These are phyloP conservation scores for Phytopythium mirpurense DNA, from an alignment of 352 stramenopile species.

Conservation along the genomic window DNA sequence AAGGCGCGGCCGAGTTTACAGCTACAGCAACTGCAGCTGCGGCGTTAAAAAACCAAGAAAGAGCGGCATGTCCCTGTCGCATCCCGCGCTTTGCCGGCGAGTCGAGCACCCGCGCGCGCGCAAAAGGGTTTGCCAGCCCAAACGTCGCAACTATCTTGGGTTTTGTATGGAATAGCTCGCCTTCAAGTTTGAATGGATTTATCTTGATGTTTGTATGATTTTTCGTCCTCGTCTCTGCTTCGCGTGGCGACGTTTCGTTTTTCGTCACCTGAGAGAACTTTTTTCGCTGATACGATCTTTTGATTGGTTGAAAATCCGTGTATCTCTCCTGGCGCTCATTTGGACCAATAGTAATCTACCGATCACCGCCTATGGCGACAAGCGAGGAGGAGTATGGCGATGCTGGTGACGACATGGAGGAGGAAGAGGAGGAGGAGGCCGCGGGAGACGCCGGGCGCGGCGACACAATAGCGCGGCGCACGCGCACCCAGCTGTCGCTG, in stretches of 20 bases:
- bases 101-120: background rate
- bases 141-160: background rate
- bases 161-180: background rate
- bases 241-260: slow-evolving; percentile 1
- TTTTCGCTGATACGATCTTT: too few relatives aligned
- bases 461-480: slow-evolving; percentile 64
- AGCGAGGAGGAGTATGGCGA: slow-evolving; percentile 2
- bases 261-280: background rate
- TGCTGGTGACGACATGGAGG: background rate
- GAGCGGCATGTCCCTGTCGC: background rate
- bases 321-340: background rate
- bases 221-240: background rate
- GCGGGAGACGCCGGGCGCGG: slow-evolving; percentile 6
- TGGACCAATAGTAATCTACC: background rate
- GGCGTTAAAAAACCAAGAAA: background rate
- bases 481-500: slow-evolving; percentile 72
- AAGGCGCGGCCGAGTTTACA: slow-evolving; percentile 2
- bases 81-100: slow-evolving; percentile 1
- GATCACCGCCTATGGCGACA: background rate
- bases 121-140: too few relatives aligned
- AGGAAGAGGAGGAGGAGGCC: background rate
- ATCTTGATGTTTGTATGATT: background rate
- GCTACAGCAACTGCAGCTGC: background rate
- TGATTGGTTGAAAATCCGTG: slow-evolving; percentile 3
- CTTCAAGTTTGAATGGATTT: background rate